Evolutionary conservation across 2,329 filamentous ascomycete species (phyloP), one percentile per base, ranked within the genome.

Genomic region (Ophiosphaerella korrae): DNA sequence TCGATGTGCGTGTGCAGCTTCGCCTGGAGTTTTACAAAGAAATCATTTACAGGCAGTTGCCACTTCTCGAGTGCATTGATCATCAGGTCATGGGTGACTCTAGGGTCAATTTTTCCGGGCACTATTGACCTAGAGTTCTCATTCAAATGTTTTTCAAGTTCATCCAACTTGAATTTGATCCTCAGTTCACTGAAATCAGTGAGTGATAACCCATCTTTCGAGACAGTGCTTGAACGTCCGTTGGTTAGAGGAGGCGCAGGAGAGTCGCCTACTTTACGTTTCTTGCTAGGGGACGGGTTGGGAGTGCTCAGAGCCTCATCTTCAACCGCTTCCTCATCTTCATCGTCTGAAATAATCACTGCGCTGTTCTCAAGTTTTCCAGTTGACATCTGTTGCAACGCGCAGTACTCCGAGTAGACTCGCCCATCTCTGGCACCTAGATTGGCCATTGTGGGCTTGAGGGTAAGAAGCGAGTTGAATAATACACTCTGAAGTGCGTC

Each of bases 401-500:
- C 16, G 24, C 2, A 55, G 33, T 12, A 52, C 46, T 1, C 46
- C 14, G 0, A 7, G 36, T 53, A 66, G 1, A 66, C 31, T 3
- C 53, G 52, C 11, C 23, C 18, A 24, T 71, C 68, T 1, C 45
- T 47, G 0, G 16, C 5, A 2, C 63, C 64, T 1, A 5, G 18
- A 0, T 47, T 54, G 0, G 5, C 1, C 57, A 73, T 50, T 0
- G 53, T 60, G 0, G 75, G 76, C 21, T 67, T 64, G 16, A 69
- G 53, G 1, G 51, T 53, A 0, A 45, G 16, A 2, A 78, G 52
- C 0, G 39, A 78, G 0, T 77, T 69, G 1, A 80, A 77, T 50
- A 91, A 87, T 0, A 77, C 70, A 0, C 77, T 71, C 0, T 84
- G 78, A 0, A 84, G 68, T 0, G 67, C 53, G 1, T 66, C 67